Percentiles rank a stretch among this genome's conserved stretches.
Conservation (phyloP, 2,329 filamentous ascomycete species). For the Fusarium irregulare region DNA sequence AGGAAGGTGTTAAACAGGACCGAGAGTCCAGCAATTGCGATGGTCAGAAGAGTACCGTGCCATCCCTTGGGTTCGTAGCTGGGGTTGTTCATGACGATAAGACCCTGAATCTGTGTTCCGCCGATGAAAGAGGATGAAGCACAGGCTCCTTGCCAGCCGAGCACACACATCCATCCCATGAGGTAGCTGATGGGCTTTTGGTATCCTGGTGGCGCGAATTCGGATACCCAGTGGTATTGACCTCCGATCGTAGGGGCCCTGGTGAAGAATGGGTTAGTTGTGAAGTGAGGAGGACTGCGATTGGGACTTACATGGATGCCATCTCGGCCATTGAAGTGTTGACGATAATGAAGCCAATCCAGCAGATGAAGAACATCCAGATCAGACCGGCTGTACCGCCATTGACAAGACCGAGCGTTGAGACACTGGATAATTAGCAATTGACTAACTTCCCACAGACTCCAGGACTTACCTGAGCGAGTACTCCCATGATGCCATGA, state of each 20-base stretch:
- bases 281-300: accelerated
- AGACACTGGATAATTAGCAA: slow-evolving; percentile 13
- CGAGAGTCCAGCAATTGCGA: slow-evolving; percentile 29
- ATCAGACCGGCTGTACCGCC: slow-evolving; percentile 60
- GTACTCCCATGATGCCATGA: slow-evolving; percentile 59
- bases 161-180: slow-evolving; percentile 58
- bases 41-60: slow-evolving; percentile 35
- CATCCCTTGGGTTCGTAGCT: slow-evolving; percentile 28
- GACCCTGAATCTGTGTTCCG: slow-evolving; percentile 58
- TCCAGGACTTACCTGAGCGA: slow-evolving; percentile 48
- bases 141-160: slow-evolving; percentile 58
- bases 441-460: no score
- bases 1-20: slow-evolving; percentile 39
- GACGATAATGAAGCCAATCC: slow-evolving; percentile 53
- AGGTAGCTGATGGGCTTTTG: slow-evolving; percentile 67
- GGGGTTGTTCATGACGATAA: slow-evolving; percentile 51
- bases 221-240: slow-evolving; percentile 69
- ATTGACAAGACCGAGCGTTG: slow-evolving; percentile 49
- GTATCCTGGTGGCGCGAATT: slow-evolving; percentile 60
- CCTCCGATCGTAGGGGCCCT: slow-evolving; percentile 66
- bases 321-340: slow-evolving; percentile 61
- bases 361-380: slow-evolving; percentile 56
- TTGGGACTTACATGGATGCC: slow-evolving; percentile 55
- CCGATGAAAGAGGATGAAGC: slow-evolving; percentile 56
- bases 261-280: background rate